Conservation (phyloP, 2,329 filamentous ascomycete species). For the Bertia moriformis region DNA sequence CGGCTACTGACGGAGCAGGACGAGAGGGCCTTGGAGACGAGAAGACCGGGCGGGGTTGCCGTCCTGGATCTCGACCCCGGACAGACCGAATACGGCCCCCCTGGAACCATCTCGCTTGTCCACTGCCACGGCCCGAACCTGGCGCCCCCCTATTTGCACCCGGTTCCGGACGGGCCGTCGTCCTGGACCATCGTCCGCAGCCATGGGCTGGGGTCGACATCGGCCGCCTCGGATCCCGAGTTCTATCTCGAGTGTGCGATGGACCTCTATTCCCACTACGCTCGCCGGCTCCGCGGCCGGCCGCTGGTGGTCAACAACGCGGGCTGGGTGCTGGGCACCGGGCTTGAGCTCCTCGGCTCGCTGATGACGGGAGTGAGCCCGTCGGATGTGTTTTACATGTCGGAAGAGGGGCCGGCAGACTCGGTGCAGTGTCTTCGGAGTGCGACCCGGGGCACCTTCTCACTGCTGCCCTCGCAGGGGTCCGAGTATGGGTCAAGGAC, state of each 20-base stretch:
- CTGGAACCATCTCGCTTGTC: slow-evolving; percentile 56
- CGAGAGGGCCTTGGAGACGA: slow-evolving; percentile 9
- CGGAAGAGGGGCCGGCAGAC: slow-evolving; percentile 42
- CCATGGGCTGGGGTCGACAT: slow-evolving; percentile 52
- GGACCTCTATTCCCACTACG: slow-evolving; percentile 48
- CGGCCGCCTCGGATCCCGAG: slow-evolving; percentile 49
- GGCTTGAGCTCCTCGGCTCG: slow-evolving; percentile 46
- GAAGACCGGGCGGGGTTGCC: slow-evolving; percentile 21
- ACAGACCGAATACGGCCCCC: slow-evolving; percentile 60
- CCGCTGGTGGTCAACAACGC: slow-evolving; percentile 62
- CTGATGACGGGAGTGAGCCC: slow-evolving; percentile 38
- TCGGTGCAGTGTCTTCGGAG: slow-evolving; percentile 36
- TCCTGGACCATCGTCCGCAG: slow-evolving; percentile 36
- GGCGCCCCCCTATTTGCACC: slow-evolving; percentile 53
- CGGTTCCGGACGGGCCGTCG: slow-evolving; percentile 15
- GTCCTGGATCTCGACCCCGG: slow-evolving; percentile 67
- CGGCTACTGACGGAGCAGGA: slow-evolving; percentile 44
- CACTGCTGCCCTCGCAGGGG: slow-evolving; percentile 41
- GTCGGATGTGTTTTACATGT: slow-evolving; percentile 55
- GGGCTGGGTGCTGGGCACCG: slow-evolving; percentile 60
- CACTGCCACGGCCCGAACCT: slow-evolving; percentile 46
- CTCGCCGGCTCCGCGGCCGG: slow-evolving; percentile 22
- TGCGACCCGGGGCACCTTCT: slow-evolving; percentile 23
- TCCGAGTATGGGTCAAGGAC: slow-evolving; percentile 41
- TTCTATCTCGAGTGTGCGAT: slow-evolving; percentile 51